Percentiles rank a stretch among this genome's conserved stretches.
Conservation (phyloP, 345 rosid species). For the Citrus inodora region DNA sequence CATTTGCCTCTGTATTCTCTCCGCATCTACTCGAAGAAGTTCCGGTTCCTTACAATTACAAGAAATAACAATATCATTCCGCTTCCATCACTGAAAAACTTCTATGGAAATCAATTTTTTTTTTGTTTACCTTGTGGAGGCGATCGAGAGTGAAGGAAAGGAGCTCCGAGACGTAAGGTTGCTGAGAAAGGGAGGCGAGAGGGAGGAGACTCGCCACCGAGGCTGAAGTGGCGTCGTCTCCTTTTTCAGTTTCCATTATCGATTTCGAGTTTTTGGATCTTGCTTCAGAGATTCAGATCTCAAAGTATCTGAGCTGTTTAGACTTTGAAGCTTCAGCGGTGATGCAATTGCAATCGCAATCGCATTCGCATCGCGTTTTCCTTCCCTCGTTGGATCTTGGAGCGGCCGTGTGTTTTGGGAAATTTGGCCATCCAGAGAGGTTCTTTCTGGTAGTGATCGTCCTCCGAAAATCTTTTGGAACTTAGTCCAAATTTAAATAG, state of each 20-base stretch:
- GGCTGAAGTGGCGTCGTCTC: constrained; percentile 32
- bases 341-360: neutral
- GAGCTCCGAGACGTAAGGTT: constrained; percentile 93
- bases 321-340: neutral
- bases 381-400: neutral
- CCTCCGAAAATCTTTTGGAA: too few species aligned
- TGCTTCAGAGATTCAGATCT: constrained; percentile 13
- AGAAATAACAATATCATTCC: neutral
- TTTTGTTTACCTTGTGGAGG: constrained; percentile 69
- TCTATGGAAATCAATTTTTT: neutral
- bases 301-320: neutral
- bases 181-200: constrained; percentile 81
- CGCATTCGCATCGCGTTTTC: neutral
- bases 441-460: too few species aligned
- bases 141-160: constrained; percentile 99
- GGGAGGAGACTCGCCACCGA: constrained; percentile 49
- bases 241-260: constrained; percentile 46
- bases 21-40: constrained; percentile 89
- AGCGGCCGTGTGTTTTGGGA: neutral
- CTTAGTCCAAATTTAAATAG: neutral
- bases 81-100: neutral
- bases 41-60: constrained; percentile 71
- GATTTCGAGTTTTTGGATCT: constrained; percentile 9
- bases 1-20: constrained; percentile 96
- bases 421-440: neutral